Evolutionary conservation across 352 stramenopile genomes (phyloP), one percentile per base, ranked within the genome.

Genomic region (Globisporangium orthogonon): DNA sequence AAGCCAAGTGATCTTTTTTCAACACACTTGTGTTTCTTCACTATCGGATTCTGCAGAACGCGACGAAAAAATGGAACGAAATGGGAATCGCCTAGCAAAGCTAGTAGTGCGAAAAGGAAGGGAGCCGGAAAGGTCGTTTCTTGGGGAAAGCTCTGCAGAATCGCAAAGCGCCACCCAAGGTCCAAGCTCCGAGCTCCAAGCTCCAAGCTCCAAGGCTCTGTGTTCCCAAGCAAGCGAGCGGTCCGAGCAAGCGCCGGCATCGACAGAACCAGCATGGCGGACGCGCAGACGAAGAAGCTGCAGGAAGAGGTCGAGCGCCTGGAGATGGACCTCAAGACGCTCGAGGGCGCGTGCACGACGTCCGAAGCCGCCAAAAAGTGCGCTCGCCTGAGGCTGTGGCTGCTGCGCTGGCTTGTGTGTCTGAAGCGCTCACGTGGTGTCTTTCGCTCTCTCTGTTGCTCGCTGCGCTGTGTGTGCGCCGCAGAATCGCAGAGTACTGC

Each of bases 301-400:
- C 54, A 74, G 52, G 82, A 91, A 54, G 81, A 89, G 67, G 83
- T 91, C 45, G 75, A 86, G 60, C 78, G 78, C 18, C 75, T 89
- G 37, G 78, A 91, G 61, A 63, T 87, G 40, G 82, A 91, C 62
- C 74, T 91, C 57, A 88, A 89, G 75, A 87, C 78, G 50, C 70
- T 91, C 58, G 75, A 89, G 62, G 74, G 70, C 48, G 79, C 82
- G 33, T 88, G 79, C 70, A 89, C 82, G 41, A 91, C 82, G 31
- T 84, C 76, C 37, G 82, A 91, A 63, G 82, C 82, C 46, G 76
- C 76, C 50, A 91, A 89, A 46, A 91, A 91, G 82, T 91, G 67
- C 35, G 74, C 14, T 18, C 17, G 31, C 15, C 23, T 23, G 4
- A 14, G 0, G 35, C 35, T 41, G 35, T 11, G 11, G 35, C 7